Base-by-base conservation (phyloP, 352 stramenopile genomes). In the Phytopythium oedochilum region DNA sequence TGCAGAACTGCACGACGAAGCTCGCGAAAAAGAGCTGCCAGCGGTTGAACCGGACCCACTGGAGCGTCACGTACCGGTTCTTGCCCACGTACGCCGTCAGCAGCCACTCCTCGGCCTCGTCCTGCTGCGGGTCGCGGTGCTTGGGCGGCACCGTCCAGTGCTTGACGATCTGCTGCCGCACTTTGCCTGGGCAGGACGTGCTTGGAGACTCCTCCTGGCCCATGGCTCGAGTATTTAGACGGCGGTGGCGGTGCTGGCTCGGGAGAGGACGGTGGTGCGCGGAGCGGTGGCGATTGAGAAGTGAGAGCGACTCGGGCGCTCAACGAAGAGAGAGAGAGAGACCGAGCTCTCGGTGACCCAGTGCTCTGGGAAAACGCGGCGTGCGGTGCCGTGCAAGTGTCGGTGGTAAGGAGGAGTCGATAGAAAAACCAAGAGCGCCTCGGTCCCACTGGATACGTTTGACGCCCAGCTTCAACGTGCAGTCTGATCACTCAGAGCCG, bases 1-100 rank as follows among this genome's bases (percentile, higher is more conserved):
- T 79, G 68, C 78, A 89, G 58, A 88, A 88, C 57, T 88, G 75
- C 50, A 84, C 66, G 38, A 84, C 45, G 60, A 89, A 89, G 11
- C 65, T 63, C 2, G 77, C 75, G 53, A 59, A 76, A 57, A 88
- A 88, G 53, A 88, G 63, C 45, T 79, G 78, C 77, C 75, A 88
- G 48, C 73, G 71, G 40, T 68, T 81, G 59, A 88, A 88, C 38
- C 66, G 64, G 55, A 88, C 43, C 48, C 51, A 68, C 17, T 59
- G 53, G 11, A 72, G 22, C 50, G 64, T 80, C 48, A 73, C 14
- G 68, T 86, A 88, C 44, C 67, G 75, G 51, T 62, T 62, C 52
- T 81, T 77, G 50, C 70, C 69, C 14, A 71, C 2, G 62, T 75
- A 88, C 25, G 71, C 60, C 38, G 71, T 81, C 23, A 88, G 32